Base-by-base conservation (phyloP, 1,139 yeast genomes). In the Saccharomyces pastorianus region DNA sequence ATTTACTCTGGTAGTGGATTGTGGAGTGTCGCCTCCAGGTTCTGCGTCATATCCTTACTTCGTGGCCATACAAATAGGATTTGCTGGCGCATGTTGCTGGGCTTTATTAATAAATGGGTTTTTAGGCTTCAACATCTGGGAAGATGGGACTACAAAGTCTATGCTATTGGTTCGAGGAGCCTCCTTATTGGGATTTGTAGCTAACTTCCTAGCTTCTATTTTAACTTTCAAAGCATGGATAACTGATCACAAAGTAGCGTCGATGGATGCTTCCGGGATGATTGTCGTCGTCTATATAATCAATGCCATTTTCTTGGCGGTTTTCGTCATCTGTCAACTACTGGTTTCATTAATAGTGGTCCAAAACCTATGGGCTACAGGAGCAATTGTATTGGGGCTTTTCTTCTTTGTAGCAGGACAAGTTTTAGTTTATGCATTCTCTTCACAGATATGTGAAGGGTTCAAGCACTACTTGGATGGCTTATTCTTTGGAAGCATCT, bases 21-120 rank as follows among this genome's bases (percentile, higher is more conserved):
- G 95, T 61, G 98, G 98, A 29, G 97, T 91, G 4, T 79, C 88
- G 23, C 96, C 98, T 2, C 95, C 96, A 1, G 85, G 91, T 4
- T 80, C 93, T 3, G 64, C 67, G 3, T 76, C 88, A 9, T 91
- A 83, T 67, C 86, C 90, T 0, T 90, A 87, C 69, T 85, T 90
- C 69, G 97, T 88, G 9, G 81, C 95, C n/a, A 76, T 84, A 2
- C 97, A 91, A 69, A 68, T 85, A 14, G 96, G 95, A 0, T 63
- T 87, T 20, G 79, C 86, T 0, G 82, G 90, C 23, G 84, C 89
- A 0, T 77, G 83, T 41, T 86, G 95, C 65, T 76, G 84, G 73
- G 72, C 86, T 50, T 71, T 91, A 55, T 72, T 88, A 65, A 76
- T 82, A 56, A 85, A 86, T 61, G 97, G 97, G 6, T 66, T 93